phyloP scores from a whole-genome alignment of 73 alveolate genomes.

The Uronychia setigera region DNA sequence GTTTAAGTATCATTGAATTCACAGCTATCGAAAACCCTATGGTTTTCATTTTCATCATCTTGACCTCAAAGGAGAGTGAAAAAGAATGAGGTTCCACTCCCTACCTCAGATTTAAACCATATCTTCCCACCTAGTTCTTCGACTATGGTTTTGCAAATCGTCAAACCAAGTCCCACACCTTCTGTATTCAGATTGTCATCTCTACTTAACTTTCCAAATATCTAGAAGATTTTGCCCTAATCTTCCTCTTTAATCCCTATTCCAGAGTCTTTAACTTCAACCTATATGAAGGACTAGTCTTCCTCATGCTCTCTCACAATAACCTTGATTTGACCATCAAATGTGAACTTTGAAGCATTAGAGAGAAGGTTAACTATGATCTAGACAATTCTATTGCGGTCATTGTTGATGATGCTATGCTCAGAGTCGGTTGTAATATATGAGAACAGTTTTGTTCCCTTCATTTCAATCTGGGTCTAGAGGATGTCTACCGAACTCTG shows the following conservation, averaged over 20 bases:
- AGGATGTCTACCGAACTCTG: constrained; percentile 5
- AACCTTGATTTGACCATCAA: too few relatives aligned
- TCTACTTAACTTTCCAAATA: constrained; percentile 60
- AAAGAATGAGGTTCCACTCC: too few relatives aligned
- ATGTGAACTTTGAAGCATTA: constrained; percentile 57
- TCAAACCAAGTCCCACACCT: too few relatives aligned
- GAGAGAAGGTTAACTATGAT: constrained; percentile 50
- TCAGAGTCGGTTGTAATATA: background rate
- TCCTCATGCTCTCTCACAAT: too few relatives aligned
- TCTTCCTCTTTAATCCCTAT: constrained; percentile 49
- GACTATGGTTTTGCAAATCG: too few relatives aligned
- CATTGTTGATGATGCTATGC: constrained; percentile 35
- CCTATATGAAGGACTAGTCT: background rate
- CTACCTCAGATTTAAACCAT: too few relatives aligned
- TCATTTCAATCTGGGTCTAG: background rate
- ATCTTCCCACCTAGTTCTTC: too few relatives aligned
- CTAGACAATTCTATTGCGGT: constrained; percentile 33
- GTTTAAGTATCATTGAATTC: too few relatives aligned
- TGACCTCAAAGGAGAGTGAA: too few relatives aligned
- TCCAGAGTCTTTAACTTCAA: constrained; percentile 53
- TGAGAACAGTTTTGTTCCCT: background rate
- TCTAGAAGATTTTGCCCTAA: constrained; percentile 20
- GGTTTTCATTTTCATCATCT: too few relatives aligned
- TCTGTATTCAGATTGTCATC: too few relatives aligned
- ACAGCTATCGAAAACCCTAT: too few relatives aligned